Evolutionary conservation across 2,329 filamentous ascomycete species (phyloP), one percentile per base, ranked within the genome.

Genomic region (Arthrobotrys sphaeroides): DNA sequence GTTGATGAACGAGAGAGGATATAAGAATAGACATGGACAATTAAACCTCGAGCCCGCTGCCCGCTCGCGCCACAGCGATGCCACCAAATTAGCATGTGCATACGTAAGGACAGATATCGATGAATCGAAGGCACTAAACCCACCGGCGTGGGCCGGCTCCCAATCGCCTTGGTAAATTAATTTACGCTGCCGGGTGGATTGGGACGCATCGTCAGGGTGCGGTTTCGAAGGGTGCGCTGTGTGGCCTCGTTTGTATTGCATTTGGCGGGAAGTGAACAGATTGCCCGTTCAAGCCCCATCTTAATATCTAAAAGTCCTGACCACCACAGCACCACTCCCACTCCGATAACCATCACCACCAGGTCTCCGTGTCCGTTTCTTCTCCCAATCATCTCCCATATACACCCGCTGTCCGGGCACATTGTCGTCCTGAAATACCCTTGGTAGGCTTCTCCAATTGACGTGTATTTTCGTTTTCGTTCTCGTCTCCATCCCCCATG

Each of bases 231-330:
- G 49, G 64, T 70, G 57, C n/a, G n/a, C n/a, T 60, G 55, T 60
- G 67, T 64, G 55, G 61, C 47, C 55, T 64, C 53, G 67, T 64
- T 57, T 43, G 45, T 18, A 26, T 10, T n/a, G 53, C 5, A 18
- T 51, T 51, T 65, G 69, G 57, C 55, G 53, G 55, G 70, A 74
- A 74, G 70, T 74, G 70, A 74, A 67, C 70, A 74, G 61, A 74
- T 74, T 74, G 70, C 70, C 68, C 61, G 38, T 64, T 64, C 68
- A 65, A 49, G 33, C 74, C 77, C 18, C 78, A 75, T 69, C 77
- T 38, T 55, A 55, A 62, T 78, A 78, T 45, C 77, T 40, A 75
- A 78, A 45, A 74, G 73, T 60, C 75, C 66, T 20, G 51, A 24
- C 51, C 51, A 55, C 51, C 51, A 55, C 51, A 36, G 31, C 76